Evolutionary conservation across 371 early-diverging fungal species (phyloP), one percentile per base, ranked within the genome.

Genomic region (Dinochytrium kinnereticum): DNA sequence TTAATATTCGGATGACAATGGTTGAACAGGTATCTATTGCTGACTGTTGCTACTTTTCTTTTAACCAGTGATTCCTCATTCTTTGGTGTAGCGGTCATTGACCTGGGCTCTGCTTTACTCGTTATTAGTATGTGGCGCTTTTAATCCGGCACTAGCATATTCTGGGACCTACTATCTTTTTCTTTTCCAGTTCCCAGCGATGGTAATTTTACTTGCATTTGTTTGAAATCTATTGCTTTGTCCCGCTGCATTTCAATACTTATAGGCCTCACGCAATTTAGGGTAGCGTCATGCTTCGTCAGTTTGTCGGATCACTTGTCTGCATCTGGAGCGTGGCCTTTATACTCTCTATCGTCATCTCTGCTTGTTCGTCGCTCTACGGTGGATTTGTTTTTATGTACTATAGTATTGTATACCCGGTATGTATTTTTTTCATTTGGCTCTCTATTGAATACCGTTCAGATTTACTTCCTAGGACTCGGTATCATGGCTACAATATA

Each of bases 381-480:
- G 53, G 33, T 7, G 50, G n/a, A 3, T 17, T 28, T 19, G 19
- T 68, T 24, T 68, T 68, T 53, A 28, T 68, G 28, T 53, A 38
- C 36, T 68, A 68, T 44, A 1, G 26, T 19, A 31, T 68, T 13
- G 34, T 68, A 5, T 68, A 68, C 68, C 50, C 68, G 30, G 66
- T 66, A 64, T 13, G 64, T 28, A 7, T 7, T 64, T 24, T 57
- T 30, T 57, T 13, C 10, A 24, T 13, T 15, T 26, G 26, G 7
- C 13, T 24, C 26, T 24, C 24, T 57, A 7, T 24, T 28, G 34
- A 30, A 19, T 7, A 30, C 5, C 28, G 31, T 7, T 19, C 24
- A 64, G 67, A 66, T 49, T n/a, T 68, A 51, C 53, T 51, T 68
- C 33, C 34, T 50, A 10, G 7, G 51, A 2, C 5, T 68, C 34